Conservation (phyloP, 495 filamentous ascomycete genomes). For the Aspergillus carlsbadensis region DNA sequence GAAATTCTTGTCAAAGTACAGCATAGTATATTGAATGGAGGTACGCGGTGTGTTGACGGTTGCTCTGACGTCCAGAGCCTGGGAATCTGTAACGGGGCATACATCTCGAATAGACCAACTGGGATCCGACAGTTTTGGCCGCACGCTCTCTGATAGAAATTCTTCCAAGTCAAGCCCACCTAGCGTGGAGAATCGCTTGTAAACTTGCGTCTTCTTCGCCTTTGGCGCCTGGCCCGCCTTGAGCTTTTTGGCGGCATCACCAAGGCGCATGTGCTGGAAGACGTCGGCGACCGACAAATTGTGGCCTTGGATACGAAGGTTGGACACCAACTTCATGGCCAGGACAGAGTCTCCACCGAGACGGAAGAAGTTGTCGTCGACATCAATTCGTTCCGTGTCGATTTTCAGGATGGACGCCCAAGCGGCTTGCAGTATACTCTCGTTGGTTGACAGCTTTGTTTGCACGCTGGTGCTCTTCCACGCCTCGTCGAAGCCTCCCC, state of each 20-base stretch:
- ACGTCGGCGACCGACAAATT: constrained; percentile 39
- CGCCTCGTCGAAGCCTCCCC: constrained; percentile 21
- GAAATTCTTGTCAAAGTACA: constrained; percentile 36
- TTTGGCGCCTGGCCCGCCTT: constrained; percentile 24
- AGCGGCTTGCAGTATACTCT: constrained; percentile 39
- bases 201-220: constrained; percentile 15
- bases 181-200: constrained; percentile 39
- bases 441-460: constrained; percentile 27
- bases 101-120: constrained; percentile 36
- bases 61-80: constrained; percentile 49
- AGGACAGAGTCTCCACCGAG: constrained; percentile 47
- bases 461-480: constrained; percentile 24
- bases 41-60: constrained; percentile 48
- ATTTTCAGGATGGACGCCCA: constrained; percentile 49
- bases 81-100: constrained; percentile 34
- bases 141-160: constrained; percentile 26
- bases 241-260: constrained; percentile 35
- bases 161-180: constrained; percentile 27
- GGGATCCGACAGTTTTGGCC: constrained; percentile 29
- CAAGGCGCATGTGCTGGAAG: constrained; percentile 48
- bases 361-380: constrained; percentile 48
- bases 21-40: constrained; percentile 44
- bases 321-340: constrained; percentile 46
- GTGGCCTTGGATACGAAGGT: constrained; percentile 33
- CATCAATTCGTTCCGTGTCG: constrained; percentile 32